Evolutionary conservation across 192 early-diverging fungal genomes (phyloP).

Genomic region (Cladochytrium replicatum): DNA sequence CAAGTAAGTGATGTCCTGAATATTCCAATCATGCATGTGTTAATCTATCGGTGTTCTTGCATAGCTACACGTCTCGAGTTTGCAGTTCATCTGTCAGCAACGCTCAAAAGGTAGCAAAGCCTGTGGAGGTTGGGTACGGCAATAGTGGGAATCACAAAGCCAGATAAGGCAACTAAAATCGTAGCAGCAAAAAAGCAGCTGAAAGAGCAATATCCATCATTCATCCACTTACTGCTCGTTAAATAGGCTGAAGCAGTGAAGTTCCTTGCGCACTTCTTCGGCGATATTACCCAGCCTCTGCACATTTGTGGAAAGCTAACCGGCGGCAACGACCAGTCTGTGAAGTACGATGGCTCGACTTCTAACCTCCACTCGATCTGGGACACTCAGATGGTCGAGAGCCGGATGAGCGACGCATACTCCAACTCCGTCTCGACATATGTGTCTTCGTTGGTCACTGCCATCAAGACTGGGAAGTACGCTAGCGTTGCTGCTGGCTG

Average conservation of each 20-base stretch:
- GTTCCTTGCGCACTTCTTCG: constrained; percentile 33
- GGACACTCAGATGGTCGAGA: constrained; percentile 22
- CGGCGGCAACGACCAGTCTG: constrained; percentile 21
- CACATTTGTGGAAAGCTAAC: constrained; percentile 21
- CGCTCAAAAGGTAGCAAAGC: too few relatives aligned
- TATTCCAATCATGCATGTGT: too few relatives aligned
- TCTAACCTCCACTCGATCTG: constrained; percentile 22
- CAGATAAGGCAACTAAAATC: too few relatives aligned
- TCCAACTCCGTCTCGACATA: not conserved
- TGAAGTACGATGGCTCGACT: constrained; percentile 6
- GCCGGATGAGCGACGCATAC: constrained; percentile 6
- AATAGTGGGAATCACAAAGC: too few relatives aligned
- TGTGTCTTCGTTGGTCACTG: not conserved
- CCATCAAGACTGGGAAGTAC: not conserved
- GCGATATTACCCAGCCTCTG: constrained; percentile 35
- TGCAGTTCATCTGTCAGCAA: too few relatives aligned
- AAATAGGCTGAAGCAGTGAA: constrained; percentile 2
- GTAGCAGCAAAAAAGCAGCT: too few relatives aligned
- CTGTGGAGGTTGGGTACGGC: too few relatives aligned
- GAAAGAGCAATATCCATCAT: too few relatives aligned
- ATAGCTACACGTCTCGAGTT: too few relatives aligned
- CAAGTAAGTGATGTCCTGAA: too few relatives aligned
- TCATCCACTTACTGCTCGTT: too few relatives aligned
- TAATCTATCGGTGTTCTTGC: too few relatives aligned
- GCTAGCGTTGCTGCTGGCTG: not conserved